Conservation (phyloP, 345 rosid genomes). For the Rhodomyrtus tomentosa region DNA sequence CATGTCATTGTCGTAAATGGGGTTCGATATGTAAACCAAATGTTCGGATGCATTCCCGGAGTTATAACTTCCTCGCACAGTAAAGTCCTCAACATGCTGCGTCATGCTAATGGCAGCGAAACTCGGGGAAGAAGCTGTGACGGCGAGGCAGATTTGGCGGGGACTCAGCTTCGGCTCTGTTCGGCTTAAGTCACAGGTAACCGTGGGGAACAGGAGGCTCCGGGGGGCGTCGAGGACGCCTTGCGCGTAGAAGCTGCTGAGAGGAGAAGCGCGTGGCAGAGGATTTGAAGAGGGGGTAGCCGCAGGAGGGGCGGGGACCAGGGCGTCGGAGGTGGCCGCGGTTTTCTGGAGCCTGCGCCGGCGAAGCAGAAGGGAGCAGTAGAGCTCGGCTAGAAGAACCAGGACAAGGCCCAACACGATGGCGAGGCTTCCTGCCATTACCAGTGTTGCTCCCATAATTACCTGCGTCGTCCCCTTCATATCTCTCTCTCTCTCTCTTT, state of each 20-base stretch:
- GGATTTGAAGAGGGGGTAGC: neutral
- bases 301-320: conserved; percentile 4
- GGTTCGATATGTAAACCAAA: conserved; percentile 75
- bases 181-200: neutral
- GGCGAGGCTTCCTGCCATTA: conserved; percentile 68
- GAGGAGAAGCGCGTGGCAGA: conserved; percentile 15
- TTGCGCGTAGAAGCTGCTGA: conserved; percentile 35
- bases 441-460: conserved; percentile 75
- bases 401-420: conserved; percentile 61
- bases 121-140: conserved; percentile 22
- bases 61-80: neutral
- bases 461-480: conserved; percentile 80
- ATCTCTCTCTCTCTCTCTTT: neutral
- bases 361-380: conserved; percentile 66
- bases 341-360: conserved; percentile 20
- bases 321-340: conserved; percentile 4
- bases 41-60: conserved; percentile 9
- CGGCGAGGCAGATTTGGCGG: conserved; percentile 18
- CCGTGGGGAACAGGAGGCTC: conserved; percentile 31
- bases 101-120: conserved; percentile 6
- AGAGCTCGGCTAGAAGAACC: conserved; percentile 75
- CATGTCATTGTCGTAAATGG: conserved; percentile 51
- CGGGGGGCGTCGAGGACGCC: conserved; percentile 68
- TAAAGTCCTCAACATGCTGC: neutral
- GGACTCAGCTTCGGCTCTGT: conserved; percentile 12